phyloP scores from a whole-genome alignment of 2,329 filamentous ascomycete genomes.

The Paraconiothyrium brasiliense region DNA sequence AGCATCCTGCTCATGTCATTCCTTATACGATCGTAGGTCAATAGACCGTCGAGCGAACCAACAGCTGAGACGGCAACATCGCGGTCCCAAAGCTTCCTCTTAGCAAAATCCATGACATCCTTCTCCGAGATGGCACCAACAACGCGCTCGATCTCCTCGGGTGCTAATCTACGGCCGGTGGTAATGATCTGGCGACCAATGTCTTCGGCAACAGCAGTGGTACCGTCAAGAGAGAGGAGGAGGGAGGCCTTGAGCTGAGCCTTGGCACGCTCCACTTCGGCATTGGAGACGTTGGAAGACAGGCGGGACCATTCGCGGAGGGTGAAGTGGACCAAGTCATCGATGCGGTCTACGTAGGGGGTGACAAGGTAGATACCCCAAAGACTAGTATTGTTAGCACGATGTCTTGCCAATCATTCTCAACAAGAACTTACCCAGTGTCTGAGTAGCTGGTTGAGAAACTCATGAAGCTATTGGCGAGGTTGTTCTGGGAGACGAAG shows the following conservation, averaged over 20 bases:
- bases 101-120: slow-evolving; percentile 96
- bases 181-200: slow-evolving; percentile 99
- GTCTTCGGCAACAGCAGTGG: slow-evolving; percentile 96
- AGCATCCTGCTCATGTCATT: slow-evolving; percentile 86
- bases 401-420: neutral
- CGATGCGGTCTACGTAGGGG: slow-evolving; percentile 85
- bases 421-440: slow-evolving; percentile 79
- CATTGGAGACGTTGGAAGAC: slow-evolving; percentile 83
- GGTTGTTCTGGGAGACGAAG: slow-evolving; percentile 90
- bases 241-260: slow-evolving; percentile 98
- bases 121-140: slow-evolving; percentile 91
- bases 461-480: slow-evolving; percentile 99
- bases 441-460: slow-evolving; percentile 99
- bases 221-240: slow-evolving; percentile 95
- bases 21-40: slow-evolving; percentile 80
- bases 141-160: slow-evolving; percentile 92
- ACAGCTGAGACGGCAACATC: slow-evolving; percentile 94
- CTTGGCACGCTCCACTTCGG: slow-evolving; percentile 98
- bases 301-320: slow-evolving; percentile 98
- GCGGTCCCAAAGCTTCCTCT: slow-evolving; percentile 96
- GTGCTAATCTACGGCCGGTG: slow-evolving; percentile 88
- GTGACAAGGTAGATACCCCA: slow-evolving; percentile 99
- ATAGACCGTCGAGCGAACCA: slow-evolving; percentile 85
- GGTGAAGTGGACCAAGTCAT: slow-evolving; percentile 97
- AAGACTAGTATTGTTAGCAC: slow-evolving; percentile 69